Evolutionary conservation across 2,329 filamentous ascomycete genomes (phyloP).

Genomic region (Apiospora aurea): DNA sequence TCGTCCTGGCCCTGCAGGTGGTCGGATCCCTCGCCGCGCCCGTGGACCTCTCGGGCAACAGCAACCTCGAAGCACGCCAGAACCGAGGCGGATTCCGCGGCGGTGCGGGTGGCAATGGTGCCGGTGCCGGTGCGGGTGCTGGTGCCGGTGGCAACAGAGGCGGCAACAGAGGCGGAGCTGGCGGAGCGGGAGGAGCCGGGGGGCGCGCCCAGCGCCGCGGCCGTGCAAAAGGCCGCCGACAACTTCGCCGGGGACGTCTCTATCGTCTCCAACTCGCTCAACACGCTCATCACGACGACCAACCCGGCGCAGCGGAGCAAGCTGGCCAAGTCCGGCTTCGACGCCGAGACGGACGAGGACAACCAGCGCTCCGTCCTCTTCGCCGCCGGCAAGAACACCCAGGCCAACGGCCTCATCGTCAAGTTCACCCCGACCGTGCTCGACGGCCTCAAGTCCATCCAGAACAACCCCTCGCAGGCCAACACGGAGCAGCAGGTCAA

Average conservation of each 20-base stretch:
- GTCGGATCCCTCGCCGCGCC: not conserved
- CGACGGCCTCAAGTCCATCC: constrained; percentile 30
- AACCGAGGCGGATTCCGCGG: not conserved
- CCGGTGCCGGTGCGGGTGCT: not conserved
- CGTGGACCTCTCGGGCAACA: not conserved
- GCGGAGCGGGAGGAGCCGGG: not conserved
- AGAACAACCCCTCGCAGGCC: constrained; percentile 28
- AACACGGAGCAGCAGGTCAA: constrained; percentile 30
- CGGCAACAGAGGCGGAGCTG: not conserved
- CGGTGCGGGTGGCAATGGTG: too few relatives aligned
- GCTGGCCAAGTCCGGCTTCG: constrained; percentile 28
- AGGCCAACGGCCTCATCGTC: constrained; percentile 31
- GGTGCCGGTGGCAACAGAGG: not conserved
- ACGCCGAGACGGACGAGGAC: constrained; percentile 31
- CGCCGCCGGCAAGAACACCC: constrained; percentile 28
- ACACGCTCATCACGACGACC: constrained; percentile 26
- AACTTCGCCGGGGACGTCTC: constrained; percentile 28
- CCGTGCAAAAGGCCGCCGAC: constrained; percentile 26
- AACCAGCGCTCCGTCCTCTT: constrained; percentile 29
- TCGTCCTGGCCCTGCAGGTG: not conserved
- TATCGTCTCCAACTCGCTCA: constrained; percentile 27
- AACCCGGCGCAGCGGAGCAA: constrained; percentile 19
- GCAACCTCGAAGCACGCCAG: not conserved
- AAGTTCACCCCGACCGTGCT: constrained; percentile 31
- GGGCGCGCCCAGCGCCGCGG: not conserved